Evolutionary conservation across 1,284 basidiomycete species (phyloP), one percentile per base, ranked within the genome.

Genomic region (Cronartium quercuum): DNA sequence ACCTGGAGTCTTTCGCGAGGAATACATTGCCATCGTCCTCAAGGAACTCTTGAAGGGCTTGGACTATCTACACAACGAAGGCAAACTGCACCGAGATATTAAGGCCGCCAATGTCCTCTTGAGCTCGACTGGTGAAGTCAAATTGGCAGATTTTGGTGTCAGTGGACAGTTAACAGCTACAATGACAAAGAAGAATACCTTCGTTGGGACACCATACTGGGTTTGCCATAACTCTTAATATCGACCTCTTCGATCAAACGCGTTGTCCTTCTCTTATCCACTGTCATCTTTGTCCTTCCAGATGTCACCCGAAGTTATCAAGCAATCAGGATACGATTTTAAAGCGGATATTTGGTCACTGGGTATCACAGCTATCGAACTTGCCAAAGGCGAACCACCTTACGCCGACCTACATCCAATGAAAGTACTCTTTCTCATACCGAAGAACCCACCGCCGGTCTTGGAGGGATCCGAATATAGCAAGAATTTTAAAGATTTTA

Each of bases 291-390:
- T 34, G 37, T 92, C 92, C 1, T 95, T 94, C 81, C 96, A 94
- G 94, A 99, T 99, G 95, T 94, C 92, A 29, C 95, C 95, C 6
- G 95, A 99, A 82, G 95, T 98, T 29, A 98, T 99, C 85, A 98
- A 98, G 83, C 95, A 98, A 84, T 95, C 92, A 77, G 96, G 96
- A 7, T 99, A 99, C 82, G 95, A 98, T 80, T 91, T 94, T 82
- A 98, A 97, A 81, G 95, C 95, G 12, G 95, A 99, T 82, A 97
- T 99, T 66, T 82, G 81, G 81, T 80, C 79, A 44, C 75, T 83
- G 18, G 83, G 82, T 5, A 98, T 98, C 81, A 98, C 95, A 4
- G 92, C 94, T 12, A 97, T 98, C 79, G 95, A 99, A 82, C 85
- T 99, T 78, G 95, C 95, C 0, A 94, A 91, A 83, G 95, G 95